phyloP scores from a whole-genome alignment of 441 rosid genomes.

The Aleurites moluccanus region DNA sequence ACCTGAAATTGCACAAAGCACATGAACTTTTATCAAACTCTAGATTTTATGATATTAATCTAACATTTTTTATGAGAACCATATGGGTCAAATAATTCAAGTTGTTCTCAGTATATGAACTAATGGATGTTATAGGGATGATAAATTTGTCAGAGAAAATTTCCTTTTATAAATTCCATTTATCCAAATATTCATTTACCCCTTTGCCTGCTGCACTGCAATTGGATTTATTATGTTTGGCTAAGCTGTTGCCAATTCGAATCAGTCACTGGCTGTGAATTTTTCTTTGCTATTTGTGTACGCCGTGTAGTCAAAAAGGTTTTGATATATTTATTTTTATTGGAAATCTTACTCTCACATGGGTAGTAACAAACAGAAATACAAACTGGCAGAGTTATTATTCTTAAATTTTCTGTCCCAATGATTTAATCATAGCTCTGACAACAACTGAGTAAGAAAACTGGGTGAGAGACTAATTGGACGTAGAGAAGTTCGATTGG shows the following conservation, averaged over 20 bases:
- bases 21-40: slow-evolving; percentile 29
- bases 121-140: too few species aligned
- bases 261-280: too few species aligned
- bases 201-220: not conserved
- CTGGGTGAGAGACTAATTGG: slow-evolving; percentile 13
- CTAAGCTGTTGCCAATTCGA: too few species aligned
- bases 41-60: not conserved
- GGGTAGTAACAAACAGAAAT: too few species aligned
- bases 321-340: too few species aligned
- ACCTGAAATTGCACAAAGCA: slow-evolving; percentile 32
- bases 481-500: not conserved
- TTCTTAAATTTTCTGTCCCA: slow-evolving; percentile 37
- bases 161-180: not conserved
- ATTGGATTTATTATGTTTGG: too few species aligned
- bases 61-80: not conserved
- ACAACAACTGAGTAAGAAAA: too few species aligned
- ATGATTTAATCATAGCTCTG: slow-evolving; percentile 58
- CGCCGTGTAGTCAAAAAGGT: too few species aligned
- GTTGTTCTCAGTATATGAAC: too few species aligned
- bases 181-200: not conserved
- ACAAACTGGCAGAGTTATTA: slow-evolving; percentile 1
- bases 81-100: too few species aligned
- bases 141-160: not conserved
- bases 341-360: too few species aligned
- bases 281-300: too few species aligned